Evolutionary conservation across 1,139 yeast species (phyloP).

Genomic region (Geotrichum aggregatum): DNA sequence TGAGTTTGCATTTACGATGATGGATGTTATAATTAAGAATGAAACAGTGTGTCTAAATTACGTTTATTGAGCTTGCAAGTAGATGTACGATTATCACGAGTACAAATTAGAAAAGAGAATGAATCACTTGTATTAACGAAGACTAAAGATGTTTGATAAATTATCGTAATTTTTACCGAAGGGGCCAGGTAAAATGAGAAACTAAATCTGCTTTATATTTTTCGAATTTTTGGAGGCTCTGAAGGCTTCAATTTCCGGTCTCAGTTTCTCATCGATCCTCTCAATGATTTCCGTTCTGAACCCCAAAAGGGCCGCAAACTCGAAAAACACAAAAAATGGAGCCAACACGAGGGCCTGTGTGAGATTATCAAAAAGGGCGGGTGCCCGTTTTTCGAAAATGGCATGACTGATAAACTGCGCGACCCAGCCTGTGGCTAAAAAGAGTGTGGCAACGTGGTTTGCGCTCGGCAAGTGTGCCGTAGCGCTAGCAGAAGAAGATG

Average conservation of each 20-base stretch:
- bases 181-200: no score
- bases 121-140: no score
- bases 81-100: not conserved
- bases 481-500: constrained; percentile 27
- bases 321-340: constrained; percentile 83
- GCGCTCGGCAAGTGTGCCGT: constrained; percentile 31
- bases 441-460: constrained; percentile 36
- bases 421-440: constrained; percentile 63
- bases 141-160: no score
- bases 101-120: no score
- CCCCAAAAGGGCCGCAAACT: constrained; percentile 66
- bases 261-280: constrained; percentile 53
- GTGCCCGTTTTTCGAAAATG: constrained; percentile 73
- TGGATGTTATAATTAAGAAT: constrained; percentile 1
- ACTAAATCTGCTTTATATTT: not conserved
- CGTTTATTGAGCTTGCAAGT: not conserved
- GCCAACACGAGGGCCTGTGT: constrained; percentile 85
- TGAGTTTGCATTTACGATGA: constrained; percentile 4
- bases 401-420: constrained; percentile 92
- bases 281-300: constrained; percentile 52
- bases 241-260: constrained; percentile 30
- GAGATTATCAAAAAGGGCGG: constrained; percentile 79
- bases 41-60: not conserved
- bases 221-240: constrained; percentile 21
- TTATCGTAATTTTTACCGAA: not conserved